Percentiles rank a stretch among this genome's conserved stretches.
Evolutionary conservation across 176 grass and related monocot genomes (phyloP).

Genomic region (Aegilops bicornis): DNA sequence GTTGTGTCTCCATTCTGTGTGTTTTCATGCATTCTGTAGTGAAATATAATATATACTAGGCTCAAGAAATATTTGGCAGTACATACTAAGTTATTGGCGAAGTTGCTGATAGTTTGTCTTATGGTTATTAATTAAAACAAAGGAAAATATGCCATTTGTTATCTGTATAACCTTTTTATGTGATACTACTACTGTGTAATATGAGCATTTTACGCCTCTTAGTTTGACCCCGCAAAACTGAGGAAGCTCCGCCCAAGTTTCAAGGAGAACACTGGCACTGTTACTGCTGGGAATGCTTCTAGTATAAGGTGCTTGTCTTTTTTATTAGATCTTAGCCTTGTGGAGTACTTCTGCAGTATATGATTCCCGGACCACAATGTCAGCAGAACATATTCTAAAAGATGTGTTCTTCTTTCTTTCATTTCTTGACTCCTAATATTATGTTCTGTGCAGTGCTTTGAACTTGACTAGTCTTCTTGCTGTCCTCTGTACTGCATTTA

Average conservation of each 20-base stretch:
- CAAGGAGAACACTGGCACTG: constrained; percentile 76
- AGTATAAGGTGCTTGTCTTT: constrained; percentile 59
- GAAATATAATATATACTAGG: not conserved
- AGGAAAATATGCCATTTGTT: not conserved
- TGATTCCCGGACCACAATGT: not conserved
- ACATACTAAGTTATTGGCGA: not conserved
- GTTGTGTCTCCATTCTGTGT: not conserved
- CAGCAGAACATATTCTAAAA: not conserved
- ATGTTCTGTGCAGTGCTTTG: not conserved
- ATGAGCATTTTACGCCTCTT: not conserved
- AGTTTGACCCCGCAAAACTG: constrained; percentile 91
- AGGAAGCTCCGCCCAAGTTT: constrained; percentile 97
- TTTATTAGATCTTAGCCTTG: not conserved
- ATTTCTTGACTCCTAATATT: not conserved
- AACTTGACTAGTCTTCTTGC: not conserved
- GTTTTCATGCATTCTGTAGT: not conserved
- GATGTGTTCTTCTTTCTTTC: not conserved
- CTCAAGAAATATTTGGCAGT: not conserved
- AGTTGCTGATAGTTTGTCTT: not conserved
- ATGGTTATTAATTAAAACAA: not conserved
- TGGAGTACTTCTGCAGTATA: not conserved
- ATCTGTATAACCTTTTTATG: not conserved
- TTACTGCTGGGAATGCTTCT: constrained; percentile 96
- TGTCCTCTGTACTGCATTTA: not conserved
- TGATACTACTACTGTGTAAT: not conserved